Conservation (phyloP, 1,139 yeast genomes). For the Kodamaea plutei region DNA sequence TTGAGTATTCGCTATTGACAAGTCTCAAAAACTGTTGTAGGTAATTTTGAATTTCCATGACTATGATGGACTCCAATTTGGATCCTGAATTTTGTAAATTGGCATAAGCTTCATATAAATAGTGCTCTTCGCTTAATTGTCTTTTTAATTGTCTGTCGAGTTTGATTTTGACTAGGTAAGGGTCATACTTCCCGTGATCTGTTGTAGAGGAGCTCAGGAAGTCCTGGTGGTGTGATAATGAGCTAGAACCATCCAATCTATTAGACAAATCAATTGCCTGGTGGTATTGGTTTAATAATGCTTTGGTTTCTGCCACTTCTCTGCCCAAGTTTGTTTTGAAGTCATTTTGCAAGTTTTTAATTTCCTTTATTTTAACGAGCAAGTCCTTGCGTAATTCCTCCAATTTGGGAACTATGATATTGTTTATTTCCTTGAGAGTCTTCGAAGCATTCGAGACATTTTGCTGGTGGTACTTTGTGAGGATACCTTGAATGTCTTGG, state of each 20-base stretch:
- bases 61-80: constrained; percentile 84
- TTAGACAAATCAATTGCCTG: constrained; percentile 37
- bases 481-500: constrained; percentile 73
- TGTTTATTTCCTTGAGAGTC: constrained; percentile 67
- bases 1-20: constrained; percentile 64
- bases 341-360: constrained; percentile 74
- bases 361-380: constrained; percentile 80
- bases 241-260: constrained; percentile 26
- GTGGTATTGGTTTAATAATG: constrained; percentile 45
- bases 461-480: constrained; percentile 70
- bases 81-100: constrained; percentile 86
- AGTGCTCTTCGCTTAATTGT: constrained; percentile 80
- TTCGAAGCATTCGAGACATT: constrained; percentile 64
- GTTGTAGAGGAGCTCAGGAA: constrained; percentile 16
- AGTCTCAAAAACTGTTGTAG: constrained; percentile 66
- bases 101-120: constrained; percentile 79
- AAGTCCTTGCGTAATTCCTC: constrained; percentile 84
- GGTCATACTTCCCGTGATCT: constrained; percentile 62
- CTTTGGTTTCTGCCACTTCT: constrained; percentile 63
- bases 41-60: constrained; percentile 80
- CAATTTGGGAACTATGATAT: constrained; percentile 71
- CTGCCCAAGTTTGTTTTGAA: constrained; percentile 71
- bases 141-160: constrained; percentile 74
- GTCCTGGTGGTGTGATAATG: constrained; percentile 9
- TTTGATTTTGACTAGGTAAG: constrained; percentile 67